Base-by-base conservation (phyloP, 257 asterid species). In the Craterostigma plantagineum region DNA sequence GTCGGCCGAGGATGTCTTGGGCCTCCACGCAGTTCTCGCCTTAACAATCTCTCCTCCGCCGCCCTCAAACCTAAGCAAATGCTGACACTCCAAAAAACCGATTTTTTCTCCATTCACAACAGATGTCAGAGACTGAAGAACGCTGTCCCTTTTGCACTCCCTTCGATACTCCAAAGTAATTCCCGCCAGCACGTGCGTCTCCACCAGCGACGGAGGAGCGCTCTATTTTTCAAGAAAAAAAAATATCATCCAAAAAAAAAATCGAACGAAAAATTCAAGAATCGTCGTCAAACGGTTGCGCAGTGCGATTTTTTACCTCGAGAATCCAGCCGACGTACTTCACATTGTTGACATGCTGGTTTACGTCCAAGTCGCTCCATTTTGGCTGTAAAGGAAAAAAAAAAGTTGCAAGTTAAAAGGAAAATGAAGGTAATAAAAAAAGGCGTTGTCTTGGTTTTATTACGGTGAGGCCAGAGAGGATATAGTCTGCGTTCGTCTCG, bases 311-410 rank as follows among this genome's bases (percentile, higher is more conserved):
- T 14, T 45, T 57, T 58, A 83, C 98, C 95, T 90, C 98, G 42
- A 90, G 83, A 66, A 90, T 74, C 98, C 98, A 90, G 52, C 86
- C 90, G 49, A 90, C 69, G 51, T 90, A 90, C 56, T 90, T 90
- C 52, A 90, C 98, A 58, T 87, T 87, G 51, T 87, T 87, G 63
- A 87, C 95, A 60, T 87, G 98, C 66, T 71, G 93, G 59, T 87
- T 90, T 16, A 83, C 83, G 65, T 90, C 95, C 14, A 90, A 64
- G 49, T 90, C 98, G 33, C 73, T 69, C 98, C 98, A 90, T 62
- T 68, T 74, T 49, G 94, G 87, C 94, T 81, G 87, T 62, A 69
- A 9, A 38, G 18, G 47, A 34, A n/a, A n/a, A n/a, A n/a, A n/a
- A n/a, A n/a, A n/a, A 57, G 13, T 16, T 42, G 35, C 38, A 53